Conservation (phyloP, 768 basidiomycete genomes). For the Rhodotorula graminis region DNA sequence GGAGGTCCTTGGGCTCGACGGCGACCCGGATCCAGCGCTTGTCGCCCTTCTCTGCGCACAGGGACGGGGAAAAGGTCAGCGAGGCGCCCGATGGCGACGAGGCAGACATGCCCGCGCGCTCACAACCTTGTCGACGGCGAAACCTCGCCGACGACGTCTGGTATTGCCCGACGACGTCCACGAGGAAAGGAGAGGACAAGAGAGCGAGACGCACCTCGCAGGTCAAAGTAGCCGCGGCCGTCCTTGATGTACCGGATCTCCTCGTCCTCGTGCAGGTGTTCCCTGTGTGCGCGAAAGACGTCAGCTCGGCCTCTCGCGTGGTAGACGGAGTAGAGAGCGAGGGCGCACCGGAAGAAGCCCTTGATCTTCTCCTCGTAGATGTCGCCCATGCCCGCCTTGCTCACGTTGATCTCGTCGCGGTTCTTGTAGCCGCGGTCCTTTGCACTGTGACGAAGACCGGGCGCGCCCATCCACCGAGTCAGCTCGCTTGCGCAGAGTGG, state of each 20-base stretch:
- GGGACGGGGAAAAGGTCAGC: background rate
- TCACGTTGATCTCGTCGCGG: constrained; percentile 70
- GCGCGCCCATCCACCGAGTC: no score
- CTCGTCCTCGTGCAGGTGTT: constrained; percentile 90
- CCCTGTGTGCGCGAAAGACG: background rate
- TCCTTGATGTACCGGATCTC: constrained; percentile 83
- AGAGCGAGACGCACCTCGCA: constrained; percentile 57
- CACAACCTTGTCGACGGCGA: no score
- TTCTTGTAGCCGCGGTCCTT: constrained; percentile 73
- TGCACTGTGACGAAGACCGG: constrained; percentile 47
- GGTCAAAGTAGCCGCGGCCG: constrained; percentile 89
- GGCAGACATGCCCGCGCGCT: no score
- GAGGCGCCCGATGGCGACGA: no score
- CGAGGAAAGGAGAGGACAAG: background rate
- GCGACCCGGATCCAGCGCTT: constrained; percentile 78
- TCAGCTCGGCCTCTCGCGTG: background rate
- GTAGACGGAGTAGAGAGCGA: background rate
- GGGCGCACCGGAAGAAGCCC: constrained; percentile 54
- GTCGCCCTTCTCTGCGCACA: constrained; percentile 56
- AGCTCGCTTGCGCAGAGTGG: background rate
- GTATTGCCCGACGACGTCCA: no score
- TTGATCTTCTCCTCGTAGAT: constrained; percentile 77
- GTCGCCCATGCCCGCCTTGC: constrained; percentile 73
- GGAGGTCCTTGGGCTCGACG: constrained; percentile 70
- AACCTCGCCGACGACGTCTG: no score